Evolutionary conservation across 2,329 filamentous ascomycete species (phyloP).

Genomic region (Diaporthe citri): DNA sequence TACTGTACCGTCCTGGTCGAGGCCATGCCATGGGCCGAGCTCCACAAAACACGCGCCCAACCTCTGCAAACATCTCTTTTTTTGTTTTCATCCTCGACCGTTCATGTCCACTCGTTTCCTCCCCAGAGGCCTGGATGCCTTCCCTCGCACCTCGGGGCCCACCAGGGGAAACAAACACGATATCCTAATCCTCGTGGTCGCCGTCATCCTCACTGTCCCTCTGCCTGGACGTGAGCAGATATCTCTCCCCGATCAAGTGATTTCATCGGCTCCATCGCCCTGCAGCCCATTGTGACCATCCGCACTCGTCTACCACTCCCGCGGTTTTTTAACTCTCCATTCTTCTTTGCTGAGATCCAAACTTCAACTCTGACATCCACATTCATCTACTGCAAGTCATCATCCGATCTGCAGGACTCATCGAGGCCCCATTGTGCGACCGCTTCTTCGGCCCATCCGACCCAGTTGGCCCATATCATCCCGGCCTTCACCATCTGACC

Average conservation of each 20-base stretch:
- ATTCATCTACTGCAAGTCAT: conserved; percentile 31
- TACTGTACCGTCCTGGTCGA: neutral
- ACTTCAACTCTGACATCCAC: conserved; percentile 4
- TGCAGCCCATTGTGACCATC: conserved; percentile 17
- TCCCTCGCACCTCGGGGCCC: conserved; percentile 17
- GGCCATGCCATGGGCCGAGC: neutral
- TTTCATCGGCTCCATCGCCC: conserved; percentile 22
- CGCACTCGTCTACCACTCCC: conserved; percentile 2
- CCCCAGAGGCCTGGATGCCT: conserved; percentile 24
- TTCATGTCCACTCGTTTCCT: conserved; percentile 30
- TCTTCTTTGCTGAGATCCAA: neutral
- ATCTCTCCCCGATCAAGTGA: conserved; percentile 12
- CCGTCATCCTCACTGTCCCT: neutral
- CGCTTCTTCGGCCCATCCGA: conserved; percentile 27
- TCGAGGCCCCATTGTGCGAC: conserved; percentile 15
- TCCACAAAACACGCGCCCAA: conserved; percentile 33
- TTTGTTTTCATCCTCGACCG: conserved; percentile 29
- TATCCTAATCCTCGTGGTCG: neutral
- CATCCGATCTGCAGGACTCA: conserved; percentile 21
- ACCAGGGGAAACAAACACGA: conserved; percentile 25
- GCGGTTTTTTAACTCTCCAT: conserved; percentile 27
- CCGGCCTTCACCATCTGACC: conserved; percentile 14
- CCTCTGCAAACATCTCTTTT: conserved; percentile 31
- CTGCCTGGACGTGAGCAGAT: neutral
- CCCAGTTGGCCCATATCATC: conserved; percentile 15